A percentile compares a stretch with the other conserved stretches of the same genome.
These are phyloP conservation scores for Dactylonectria macrodidyma DNA, from an alignment of 2,329 filamentous ascomycete genomes.

Conservation along the genomic window DNA sequence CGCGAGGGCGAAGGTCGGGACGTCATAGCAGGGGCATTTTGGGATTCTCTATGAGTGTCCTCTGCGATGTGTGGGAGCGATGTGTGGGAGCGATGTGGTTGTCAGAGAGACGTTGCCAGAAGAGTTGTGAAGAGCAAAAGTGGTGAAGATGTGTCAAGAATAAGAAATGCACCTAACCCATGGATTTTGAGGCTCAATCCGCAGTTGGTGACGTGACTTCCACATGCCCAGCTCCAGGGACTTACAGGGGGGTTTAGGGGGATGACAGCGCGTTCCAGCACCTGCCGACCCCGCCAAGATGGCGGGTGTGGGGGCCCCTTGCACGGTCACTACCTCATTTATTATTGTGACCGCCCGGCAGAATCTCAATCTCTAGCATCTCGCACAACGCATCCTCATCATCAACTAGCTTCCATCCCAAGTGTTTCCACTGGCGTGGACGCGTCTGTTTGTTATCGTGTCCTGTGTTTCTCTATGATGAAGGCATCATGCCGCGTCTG, in stretches of 20 bases:
- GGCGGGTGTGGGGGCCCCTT: conserved; percentile 17
- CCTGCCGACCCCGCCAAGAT: conserved; percentile 30
- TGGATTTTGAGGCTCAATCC: conserved; percentile 17
- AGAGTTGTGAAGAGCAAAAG: not conserved
- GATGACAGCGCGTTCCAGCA: conserved; percentile 12
- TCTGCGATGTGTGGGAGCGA: conserved; percentile 2
- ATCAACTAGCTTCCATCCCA: not conserved
- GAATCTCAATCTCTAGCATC: conserved; percentile 51
- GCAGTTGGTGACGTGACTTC: conserved; percentile 35
- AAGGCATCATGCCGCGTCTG: conserved; percentile 60
- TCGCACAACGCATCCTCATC: conserved; percentile 32
- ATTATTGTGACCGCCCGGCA: conserved; percentile 53
- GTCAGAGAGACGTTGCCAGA: not conserved
- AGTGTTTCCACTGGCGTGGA: not conserved
- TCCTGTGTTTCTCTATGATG: conserved; percentile 22
- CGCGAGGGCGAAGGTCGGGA: conserved; percentile 37
- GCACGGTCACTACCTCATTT: conserved; percentile 15
- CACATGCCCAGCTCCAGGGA: conserved; percentile 26
- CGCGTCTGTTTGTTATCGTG: not conserved
- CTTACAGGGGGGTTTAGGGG: conserved; percentile 35
- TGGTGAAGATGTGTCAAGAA: not conserved
- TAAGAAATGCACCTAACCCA: not conserved
- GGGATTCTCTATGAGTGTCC: not conserved
- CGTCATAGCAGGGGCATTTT: conserved; percentile 50
- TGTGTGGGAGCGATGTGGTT: not conserved